A percentile compares a stretch with the other conserved stretches of the same genome.
These are phyloP conservation scores for Candida morakotiae DNA, from an alignment of 805 yeast genomes.

Conservation along the genomic window DNA sequence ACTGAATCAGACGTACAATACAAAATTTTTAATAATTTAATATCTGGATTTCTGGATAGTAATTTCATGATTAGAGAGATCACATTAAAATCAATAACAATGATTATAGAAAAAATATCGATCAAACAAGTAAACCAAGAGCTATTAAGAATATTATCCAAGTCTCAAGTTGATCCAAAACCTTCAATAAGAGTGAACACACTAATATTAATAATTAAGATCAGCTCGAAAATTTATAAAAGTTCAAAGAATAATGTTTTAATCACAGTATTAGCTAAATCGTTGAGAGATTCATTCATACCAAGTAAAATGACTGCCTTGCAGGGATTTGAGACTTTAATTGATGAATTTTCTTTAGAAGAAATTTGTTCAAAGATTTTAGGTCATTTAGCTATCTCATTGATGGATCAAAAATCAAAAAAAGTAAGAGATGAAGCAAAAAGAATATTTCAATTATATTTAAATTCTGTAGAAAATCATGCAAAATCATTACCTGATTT, in stretches of 20 bases:
- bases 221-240: conserved; percentile 55
- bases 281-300: conserved; percentile 72
- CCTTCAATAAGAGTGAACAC: conserved; percentile 79
- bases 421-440: conserved; percentile 73
- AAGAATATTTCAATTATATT: conserved; percentile 57
- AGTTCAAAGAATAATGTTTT: conserved; percentile 66
- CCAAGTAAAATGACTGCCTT: conserved; percentile 76
- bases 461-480: conserved; percentile 35
- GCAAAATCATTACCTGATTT: conserved; percentile 29
- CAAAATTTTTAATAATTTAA: conserved; percentile 60
- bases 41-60: conserved; percentile 84
- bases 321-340: conserved; percentile 61
- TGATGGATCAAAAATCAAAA: conserved; percentile 64
- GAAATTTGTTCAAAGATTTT: conserved; percentile 76
- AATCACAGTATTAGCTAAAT: conserved; percentile 81
- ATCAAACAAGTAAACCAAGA: conserved; percentile 87
- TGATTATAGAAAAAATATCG: conserved; percentile 61
- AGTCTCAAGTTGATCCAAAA: conserved; percentile 70
- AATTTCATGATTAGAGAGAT: conserved; percentile 77
- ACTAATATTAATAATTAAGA: conserved; percentile 60
- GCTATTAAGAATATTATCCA: conserved; percentile 73
- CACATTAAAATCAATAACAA: conserved; percentile 63
- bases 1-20: conserved; percentile 61
- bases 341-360: conserved; percentile 65
- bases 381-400: conserved; percentile 79